These are phyloP conservation scores for Penicillium coprophilum DNA, from an alignment of 495 filamentous ascomycete species.

Conservation along the genomic window DNA sequence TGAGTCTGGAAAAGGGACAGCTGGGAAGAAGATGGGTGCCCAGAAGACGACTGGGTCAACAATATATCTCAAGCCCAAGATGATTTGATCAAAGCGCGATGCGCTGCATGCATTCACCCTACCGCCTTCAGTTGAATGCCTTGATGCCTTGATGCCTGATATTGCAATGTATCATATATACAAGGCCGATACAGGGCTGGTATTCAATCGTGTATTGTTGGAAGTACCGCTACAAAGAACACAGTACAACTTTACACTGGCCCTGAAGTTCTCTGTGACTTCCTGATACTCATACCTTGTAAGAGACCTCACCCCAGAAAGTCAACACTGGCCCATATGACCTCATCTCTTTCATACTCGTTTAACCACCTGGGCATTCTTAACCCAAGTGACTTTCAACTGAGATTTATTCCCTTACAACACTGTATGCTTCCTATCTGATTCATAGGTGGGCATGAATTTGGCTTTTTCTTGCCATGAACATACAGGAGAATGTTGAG, in stretches of 20 bases:
- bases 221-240: background rate
- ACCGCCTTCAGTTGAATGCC: slow-evolving; percentile 26
- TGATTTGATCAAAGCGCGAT: slow-evolving; percentile 30
- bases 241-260: background rate
- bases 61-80: slow-evolving; percentile 7
- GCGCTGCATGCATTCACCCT: slow-evolving; percentile 21
- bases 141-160: slow-evolving; percentile 26
- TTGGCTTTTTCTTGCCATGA: slow-evolving; percentile 14
- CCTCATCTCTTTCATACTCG: slow-evolving; percentile 8
- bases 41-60: slow-evolving; percentile 5
- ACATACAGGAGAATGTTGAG: slow-evolving; percentile 30
- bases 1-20: background rate
- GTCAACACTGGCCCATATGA: slow-evolving; percentile 2
- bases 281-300: background rate
- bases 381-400: background rate
- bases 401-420: background rate
- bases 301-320: background rate
- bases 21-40: background rate
- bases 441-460: slow-evolving; percentile 1
- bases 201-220: background rate
- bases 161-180: background rate
- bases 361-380: background rate
- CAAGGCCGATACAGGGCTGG: no score
- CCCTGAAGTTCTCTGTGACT: slow-evolving; percentile 3
- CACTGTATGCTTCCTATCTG: background rate